Conservation (phyloP, 495 filamentous ascomycete species). For the Aspergillus saccharolyticus region DNA sequence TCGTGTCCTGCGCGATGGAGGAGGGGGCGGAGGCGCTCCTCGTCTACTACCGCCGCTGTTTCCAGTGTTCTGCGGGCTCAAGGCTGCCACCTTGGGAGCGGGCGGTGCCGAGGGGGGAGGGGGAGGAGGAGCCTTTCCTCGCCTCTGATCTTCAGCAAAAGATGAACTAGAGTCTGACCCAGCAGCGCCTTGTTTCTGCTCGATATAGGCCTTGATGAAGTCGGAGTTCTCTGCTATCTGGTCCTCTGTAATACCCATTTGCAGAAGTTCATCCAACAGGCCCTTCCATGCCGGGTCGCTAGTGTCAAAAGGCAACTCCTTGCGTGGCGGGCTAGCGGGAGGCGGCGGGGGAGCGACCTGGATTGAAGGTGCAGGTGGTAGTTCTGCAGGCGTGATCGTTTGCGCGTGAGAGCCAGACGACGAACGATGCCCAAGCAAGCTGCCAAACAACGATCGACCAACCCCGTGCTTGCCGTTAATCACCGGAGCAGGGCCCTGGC, state of each 20-base stretch:
- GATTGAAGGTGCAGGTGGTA: constrained; percentile 42
- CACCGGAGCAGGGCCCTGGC: constrained; percentile 41
- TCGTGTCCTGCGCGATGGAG: constrained; percentile 65
- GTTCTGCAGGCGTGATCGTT: constrained; percentile 45
- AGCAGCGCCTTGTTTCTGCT: constrained; percentile 59
- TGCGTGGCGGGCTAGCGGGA: constrained; percentile 32
- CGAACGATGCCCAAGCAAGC: constrained; percentile 67
- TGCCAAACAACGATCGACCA: constrained; percentile 56
- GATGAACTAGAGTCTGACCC: constrained; percentile 23
- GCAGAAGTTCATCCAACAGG: constrained; percentile 73
- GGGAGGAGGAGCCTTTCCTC: constrained; percentile 51
- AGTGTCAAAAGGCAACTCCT: constrained; percentile 67
- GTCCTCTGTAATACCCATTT: constrained; percentile 89
- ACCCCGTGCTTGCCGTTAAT: constrained; percentile 44
- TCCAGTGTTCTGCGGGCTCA: constrained; percentile 67
- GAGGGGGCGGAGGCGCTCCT: constrained; percentile 78
- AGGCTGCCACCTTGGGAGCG: constrained; percentile 36
- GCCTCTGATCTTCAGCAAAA: constrained; percentile 37
- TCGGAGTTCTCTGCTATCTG: constrained; percentile 89
- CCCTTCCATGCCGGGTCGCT: constrained; percentile 79
- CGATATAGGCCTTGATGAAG: constrained; percentile 89
- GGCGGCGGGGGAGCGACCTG: constrained; percentile 46
- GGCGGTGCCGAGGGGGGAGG: constrained; percentile 56
- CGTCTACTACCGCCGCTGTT: constrained; percentile 56
- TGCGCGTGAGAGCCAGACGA: constrained; percentile 50